Conservation (phyloP, 345 rosid genomes). For the Raphanus raphanistrum region DNA sequence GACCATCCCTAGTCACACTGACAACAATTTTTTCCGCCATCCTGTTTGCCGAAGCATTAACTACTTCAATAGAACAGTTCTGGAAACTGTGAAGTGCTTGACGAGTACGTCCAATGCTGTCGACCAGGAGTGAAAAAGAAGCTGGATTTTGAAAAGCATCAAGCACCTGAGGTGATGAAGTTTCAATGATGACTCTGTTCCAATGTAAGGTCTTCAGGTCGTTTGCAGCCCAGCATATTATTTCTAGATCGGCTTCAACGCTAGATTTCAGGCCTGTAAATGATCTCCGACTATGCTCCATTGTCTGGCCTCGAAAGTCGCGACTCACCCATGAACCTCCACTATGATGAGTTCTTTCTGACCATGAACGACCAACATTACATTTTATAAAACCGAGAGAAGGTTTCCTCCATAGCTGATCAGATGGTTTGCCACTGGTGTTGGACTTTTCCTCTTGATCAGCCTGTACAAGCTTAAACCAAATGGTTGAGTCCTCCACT, state of each 20-base stretch:
- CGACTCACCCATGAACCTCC: neutral
- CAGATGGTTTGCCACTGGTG: neutral
- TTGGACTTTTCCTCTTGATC: neutral
- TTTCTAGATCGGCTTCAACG: neutral
- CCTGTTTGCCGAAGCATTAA: too few species aligned
- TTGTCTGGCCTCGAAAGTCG: neutral
- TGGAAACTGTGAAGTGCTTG: neutral
- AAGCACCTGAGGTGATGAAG: neutral
- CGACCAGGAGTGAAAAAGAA: neutral
- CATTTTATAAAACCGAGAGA: neutral
- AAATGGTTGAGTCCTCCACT: neutral
- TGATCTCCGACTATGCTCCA: neutral
- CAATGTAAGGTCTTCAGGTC: neutral
- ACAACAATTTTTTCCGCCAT: too few species aligned
- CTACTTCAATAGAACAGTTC: neutral
- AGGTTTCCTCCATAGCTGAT: neutral
- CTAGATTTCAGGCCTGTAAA: neutral
- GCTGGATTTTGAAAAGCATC: neutral
- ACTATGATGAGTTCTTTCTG: neutral
- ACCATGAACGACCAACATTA: neutral
- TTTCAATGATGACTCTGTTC: neutral
- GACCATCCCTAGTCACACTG: too few species aligned
- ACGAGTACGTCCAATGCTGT: neutral
- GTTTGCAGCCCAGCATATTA: neutral
- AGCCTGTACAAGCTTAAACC: neutral